Conservation (phyloP, 306 rosid species). For the Dicorynia guianensis region DNA sequence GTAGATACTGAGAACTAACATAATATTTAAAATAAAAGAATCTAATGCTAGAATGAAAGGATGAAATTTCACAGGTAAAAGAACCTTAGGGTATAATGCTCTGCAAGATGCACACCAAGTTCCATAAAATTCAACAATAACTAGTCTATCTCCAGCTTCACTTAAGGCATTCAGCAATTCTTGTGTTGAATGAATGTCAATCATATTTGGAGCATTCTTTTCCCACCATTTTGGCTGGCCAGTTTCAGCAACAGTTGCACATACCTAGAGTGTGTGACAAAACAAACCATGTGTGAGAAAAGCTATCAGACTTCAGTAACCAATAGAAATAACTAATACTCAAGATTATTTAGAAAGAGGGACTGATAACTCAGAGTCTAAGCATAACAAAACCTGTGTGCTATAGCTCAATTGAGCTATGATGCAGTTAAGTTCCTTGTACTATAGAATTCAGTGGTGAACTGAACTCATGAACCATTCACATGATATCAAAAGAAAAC, state of each 20-base stretch:
- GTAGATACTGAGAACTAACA: not conserved
- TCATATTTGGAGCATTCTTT: conserved; percentile 89
- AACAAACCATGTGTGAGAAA: conserved; percentile 39
- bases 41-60: conserved; percentile 32
- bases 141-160: conserved; percentile 92
- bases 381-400: not conserved
- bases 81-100: conserved; percentile 94
- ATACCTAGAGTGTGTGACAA: conserved; percentile 62
- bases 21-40: conserved; percentile 9
- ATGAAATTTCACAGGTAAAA: conserved; percentile 34
- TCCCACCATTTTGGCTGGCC: conserved; percentile 99
- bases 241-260: conserved; percentile 75
- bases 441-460: conserved; percentile 17
- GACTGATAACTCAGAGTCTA: not conserved
- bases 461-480: not conserved
- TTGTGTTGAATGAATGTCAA: conserved; percentile 93
- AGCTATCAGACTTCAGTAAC: conserved; percentile 24
- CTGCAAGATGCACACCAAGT: conserved; percentile 99
- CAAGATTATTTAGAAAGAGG: conserved; percentile 1
- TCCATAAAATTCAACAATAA: conserved; percentile 95
- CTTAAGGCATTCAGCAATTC: conserved; percentile 83
- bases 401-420: conserved; percentile 14
- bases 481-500: not conserved
- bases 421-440: conserved; percentile 9
- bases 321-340: conserved; percentile 17